A percentile compares a stretch with the other conserved stretches of the same genome.
Evolutionary conservation across 495 filamentous ascomycete genomes (phyloP).

Genomic region (Penicillium ucsense): DNA sequence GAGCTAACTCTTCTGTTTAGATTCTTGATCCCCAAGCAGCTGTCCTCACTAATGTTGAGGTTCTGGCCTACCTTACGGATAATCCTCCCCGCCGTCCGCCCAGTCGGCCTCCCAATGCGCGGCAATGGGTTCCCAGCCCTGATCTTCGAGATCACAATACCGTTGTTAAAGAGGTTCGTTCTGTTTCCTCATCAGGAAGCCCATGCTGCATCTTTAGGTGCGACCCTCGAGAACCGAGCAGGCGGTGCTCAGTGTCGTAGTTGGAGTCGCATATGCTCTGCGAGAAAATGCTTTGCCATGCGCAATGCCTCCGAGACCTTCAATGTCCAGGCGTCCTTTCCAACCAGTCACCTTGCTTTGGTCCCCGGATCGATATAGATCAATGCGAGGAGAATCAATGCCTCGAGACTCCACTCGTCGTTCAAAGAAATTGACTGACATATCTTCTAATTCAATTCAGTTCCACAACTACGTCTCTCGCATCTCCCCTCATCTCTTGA

Average conservation of each 20-base stretch:
- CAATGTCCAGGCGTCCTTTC: no score
- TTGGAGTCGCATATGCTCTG: no score
- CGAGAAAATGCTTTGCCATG: no score
- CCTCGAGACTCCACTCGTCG: no score
- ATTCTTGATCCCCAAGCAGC: slow-evolving; percentile 55
- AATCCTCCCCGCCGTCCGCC: slow-evolving; percentile 37
- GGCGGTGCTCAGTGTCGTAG: no score
- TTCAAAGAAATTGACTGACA: no score
- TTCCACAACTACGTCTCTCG: slow-evolving; percentile 37
- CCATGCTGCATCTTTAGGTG: no score
- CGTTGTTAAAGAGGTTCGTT: slow-evolving; percentile 39
- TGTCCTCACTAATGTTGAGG: slow-evolving; percentile 56
- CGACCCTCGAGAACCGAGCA: no score
- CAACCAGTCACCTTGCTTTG: no score
- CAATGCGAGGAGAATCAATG: no score
- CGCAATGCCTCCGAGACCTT: no score
- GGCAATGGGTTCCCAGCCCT: slow-evolving; percentile 34
- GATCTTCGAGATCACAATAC: slow-evolving; percentile 40
- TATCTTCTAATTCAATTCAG: slow-evolving; percentile 4
- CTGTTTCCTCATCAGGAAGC: not conserved
- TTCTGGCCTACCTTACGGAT: slow-evolving; percentile 45
- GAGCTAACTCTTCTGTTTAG: slow-evolving; percentile 16
- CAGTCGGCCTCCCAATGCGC: slow-evolving; percentile 28
- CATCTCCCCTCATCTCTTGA: slow-evolving; percentile 29
- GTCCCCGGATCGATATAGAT: no score